phyloP scores from a whole-genome alignment of 1,284 basidiomycete species.

The Puccinia hordei region DNA sequence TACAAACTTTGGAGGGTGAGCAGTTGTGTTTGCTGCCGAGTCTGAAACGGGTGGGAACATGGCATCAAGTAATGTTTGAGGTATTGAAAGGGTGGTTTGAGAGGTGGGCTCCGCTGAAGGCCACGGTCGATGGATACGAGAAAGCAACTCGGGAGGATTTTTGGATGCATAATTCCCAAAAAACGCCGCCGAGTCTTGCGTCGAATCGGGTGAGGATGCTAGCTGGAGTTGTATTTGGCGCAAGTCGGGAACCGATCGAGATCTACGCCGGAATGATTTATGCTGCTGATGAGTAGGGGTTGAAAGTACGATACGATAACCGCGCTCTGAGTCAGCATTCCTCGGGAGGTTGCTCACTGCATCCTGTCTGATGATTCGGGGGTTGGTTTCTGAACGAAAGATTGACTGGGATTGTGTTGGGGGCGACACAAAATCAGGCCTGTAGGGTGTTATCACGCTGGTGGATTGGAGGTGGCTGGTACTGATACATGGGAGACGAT shows the following conservation, averaged over 20 bases:
- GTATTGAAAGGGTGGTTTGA: constrained; percentile 8
- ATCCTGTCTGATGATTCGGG: neutral
- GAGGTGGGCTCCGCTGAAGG: neutral
- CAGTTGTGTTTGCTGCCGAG: neutral
- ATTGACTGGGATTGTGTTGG: neutral
- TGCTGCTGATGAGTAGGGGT: neutral
- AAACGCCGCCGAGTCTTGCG: neutral
- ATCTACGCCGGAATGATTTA: neutral
- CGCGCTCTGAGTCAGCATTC: neutral
- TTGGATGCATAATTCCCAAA: neutral
- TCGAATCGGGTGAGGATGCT: neutral
- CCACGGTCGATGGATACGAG: neutral
- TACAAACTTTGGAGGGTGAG: neutral
- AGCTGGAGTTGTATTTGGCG: neutral
- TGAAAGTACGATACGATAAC: constrained; percentile 1
- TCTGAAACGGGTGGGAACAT: neutral
- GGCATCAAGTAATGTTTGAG: neutral
- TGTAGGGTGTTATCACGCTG: neutral
- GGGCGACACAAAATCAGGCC: neutral
- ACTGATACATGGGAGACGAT: constrained; percentile 5
- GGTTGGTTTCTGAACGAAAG: neutral
- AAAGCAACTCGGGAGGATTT: neutral
- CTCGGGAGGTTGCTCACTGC: neutral
- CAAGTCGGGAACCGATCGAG: constrained; percentile 19
- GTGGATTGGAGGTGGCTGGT: neutral